Evolutionary conservation across 164 flowering plant species (phyloP), one percentile per base, ranked within the genome.

Genomic region (Saururus chinensis): DNA sequence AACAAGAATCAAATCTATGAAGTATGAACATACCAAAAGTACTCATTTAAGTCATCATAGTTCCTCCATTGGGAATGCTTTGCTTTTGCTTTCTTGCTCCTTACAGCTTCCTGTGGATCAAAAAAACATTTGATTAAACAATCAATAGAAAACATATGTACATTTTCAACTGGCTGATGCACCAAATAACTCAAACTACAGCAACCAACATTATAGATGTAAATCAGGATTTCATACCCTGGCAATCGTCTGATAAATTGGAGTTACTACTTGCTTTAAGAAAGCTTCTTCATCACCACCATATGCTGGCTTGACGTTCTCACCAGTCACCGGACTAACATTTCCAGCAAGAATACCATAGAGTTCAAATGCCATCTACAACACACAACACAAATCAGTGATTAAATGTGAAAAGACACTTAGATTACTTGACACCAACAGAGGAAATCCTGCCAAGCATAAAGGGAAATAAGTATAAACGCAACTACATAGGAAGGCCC

Each of bases 51-150:
- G 80, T 92, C 98, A 76, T 92, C 98, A 80, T 92, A 92, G 67
- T 89, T 92, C 79, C 98, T 86, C 98, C 98, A 92, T n/a, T 86
- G 92, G 13, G 98, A 92, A 80, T 92, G 98, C 74, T 88, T 92
- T 65, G 98, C 81, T 74, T 70, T 86, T 59, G 81, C 93, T 60
- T 53, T 75, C 65, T 79, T 80, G 80, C 98, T 86, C 73, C 81
- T 72, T 67, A 80, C 83, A 71, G 95, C 93, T 82, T 92, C 98
- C 98, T 92, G 68, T 30, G 37, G 37, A 30, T 30, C 37, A 63
- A n/a, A 40, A 52, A 53, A n/a, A n/a, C 24, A 14, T 57, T 30
- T 10, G 45, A 57, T 13, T 24, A 25, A 20, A 59, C 64, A 73
- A 63, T 11, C 48, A 64, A 40, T 7, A 52, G 14, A 6, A 40